A percentile compares a stretch with the other conserved stretches of the same genome.
Evolutionary conservation across 2,329 filamentous ascomycete species (phyloP).

Genomic region (Annulohypoxylon truncatum): DNA sequence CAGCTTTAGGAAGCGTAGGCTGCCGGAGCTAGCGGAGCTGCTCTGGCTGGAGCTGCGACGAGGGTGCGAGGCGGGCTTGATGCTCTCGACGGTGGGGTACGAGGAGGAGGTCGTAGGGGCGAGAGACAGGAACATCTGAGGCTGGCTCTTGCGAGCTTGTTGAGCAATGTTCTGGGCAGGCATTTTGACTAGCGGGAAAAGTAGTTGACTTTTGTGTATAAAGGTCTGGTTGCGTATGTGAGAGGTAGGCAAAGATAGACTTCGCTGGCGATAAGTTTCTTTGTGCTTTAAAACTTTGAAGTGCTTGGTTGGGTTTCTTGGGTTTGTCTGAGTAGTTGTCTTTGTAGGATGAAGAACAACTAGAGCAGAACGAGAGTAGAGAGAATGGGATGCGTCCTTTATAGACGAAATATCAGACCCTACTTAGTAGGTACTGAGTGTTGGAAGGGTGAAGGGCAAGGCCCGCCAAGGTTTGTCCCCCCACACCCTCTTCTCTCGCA

Average conservation of each 20-base stretch:
- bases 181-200: constrained; percentile 43
- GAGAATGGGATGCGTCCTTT: constrained; percentile 35
- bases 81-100: constrained; percentile 58
- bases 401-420: constrained; percentile 23
- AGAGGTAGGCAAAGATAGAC: constrained; percentile 11
- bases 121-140: constrained; percentile 64
- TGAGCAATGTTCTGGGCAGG: constrained; percentile 43
- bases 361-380: constrained; percentile 1
- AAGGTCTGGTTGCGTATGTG: constrained; percentile 19
- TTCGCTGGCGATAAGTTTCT: constrained; percentile 21
- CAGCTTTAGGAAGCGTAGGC: constrained; percentile 69
- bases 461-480: constrained; percentile 32
- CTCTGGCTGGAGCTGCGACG: constrained; percentile 68
- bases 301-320: constrained; percentile 15
- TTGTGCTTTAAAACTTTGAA: constrained; percentile 20
- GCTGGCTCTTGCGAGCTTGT: constrained; percentile 47
- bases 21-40: constrained; percentile 60
- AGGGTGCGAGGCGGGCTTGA: constrained; percentile 47
- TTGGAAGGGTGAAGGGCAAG: constrained; percentile 15
- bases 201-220: constrained; percentile 1
- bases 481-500: constrained; percentile 14
- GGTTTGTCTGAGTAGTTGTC: constrained; percentile 29
- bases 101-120: constrained; percentile 69
- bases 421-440: too few relatives aligned
- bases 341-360: constrained; percentile 24